Conservation (phyloP, 805 yeast species). For the Teunomyces gatunensis region DNA sequence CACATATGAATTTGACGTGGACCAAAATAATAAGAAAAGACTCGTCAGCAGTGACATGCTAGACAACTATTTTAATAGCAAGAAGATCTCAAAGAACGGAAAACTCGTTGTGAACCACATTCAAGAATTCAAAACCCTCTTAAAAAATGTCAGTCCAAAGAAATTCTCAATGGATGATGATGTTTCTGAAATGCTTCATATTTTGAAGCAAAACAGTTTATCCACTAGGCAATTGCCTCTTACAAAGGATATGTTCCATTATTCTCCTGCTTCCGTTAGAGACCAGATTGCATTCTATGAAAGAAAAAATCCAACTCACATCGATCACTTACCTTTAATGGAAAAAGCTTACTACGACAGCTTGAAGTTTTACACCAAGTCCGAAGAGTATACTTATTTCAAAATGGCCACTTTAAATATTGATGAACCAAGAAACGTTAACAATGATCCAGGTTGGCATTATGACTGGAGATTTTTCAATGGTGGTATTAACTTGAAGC, state of each 20-base stretch:
- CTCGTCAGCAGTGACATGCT: conserved; percentile 24
- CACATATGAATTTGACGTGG: conserved; percentile 24
- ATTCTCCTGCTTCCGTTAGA: conserved; percentile 10
- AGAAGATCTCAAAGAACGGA: conserved; percentile 5
- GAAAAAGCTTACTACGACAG: conserved; percentile 31
- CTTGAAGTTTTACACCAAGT: conserved; percentile 28
- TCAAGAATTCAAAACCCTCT: conserved; percentile 18
- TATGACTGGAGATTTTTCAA: conserved; percentile 28
- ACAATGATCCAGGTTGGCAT: conserved; percentile 24
- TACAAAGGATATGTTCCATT: neutral
- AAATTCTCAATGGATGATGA: neutral
- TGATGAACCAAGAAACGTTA: conserved; percentile 28
- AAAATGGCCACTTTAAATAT: conserved; percentile 27
- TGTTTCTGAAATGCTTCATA: neutral
- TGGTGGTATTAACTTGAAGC: conserved; percentile 16
- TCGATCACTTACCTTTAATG: conserved; percentile 15
- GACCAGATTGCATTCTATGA: conserved; percentile 25
- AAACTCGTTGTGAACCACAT: conserved; percentile 24
- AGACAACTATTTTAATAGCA: conserved; percentile 15
- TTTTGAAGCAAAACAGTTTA: neutral
- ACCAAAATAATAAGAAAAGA: conserved; percentile 9
- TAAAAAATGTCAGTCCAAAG: conserved; percentile 6
- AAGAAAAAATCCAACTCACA: conserved; percentile 8
- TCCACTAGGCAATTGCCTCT: conserved; percentile 1
- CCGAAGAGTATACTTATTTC: conserved; percentile 40